Evolutionary conservation across 2,329 filamentous ascomycete species (phyloP).

Genomic region (Periconia digitata): DNA sequence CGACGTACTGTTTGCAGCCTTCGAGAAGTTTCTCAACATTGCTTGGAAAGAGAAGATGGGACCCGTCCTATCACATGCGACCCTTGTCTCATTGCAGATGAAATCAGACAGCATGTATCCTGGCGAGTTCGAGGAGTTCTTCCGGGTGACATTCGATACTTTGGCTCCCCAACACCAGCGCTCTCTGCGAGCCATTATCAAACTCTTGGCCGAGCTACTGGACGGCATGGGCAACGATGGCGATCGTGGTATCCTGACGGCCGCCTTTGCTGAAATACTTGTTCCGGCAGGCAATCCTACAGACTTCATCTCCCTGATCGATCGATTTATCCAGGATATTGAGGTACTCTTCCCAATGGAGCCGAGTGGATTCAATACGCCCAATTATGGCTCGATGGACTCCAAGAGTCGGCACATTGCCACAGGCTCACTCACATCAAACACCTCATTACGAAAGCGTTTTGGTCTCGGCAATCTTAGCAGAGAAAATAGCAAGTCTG

Average conservation of each 20-base stretch:
- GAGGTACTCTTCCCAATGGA: constrained; percentile 80
- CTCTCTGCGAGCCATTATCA: constrained; percentile 81
- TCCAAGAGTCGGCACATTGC: constrained; percentile 61
- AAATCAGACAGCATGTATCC: constrained; percentile 64
- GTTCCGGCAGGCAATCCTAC: constrained; percentile 76
- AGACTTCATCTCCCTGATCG: constrained; percentile 83
- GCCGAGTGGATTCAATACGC: constrained; percentile 48
- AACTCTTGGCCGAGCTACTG: constrained; percentile 81
- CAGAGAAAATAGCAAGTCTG: constrained; percentile 76
- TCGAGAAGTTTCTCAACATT: constrained; percentile 87
- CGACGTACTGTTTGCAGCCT: constrained; percentile 86
- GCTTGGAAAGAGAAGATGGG: constrained; percentile 91
- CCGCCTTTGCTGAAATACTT: constrained; percentile 85
- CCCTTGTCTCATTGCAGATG: constrained; percentile 74
- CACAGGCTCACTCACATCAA: constrained; percentile 78
- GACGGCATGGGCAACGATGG: constrained; percentile 90
- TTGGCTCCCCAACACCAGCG: constrained; percentile 65
- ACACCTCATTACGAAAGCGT: constrained; percentile 81
- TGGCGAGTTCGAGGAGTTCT: constrained; percentile 67
- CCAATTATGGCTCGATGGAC: constrained; percentile 61
- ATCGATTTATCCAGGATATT: constrained; percentile 86
- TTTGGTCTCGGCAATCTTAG: constrained; percentile 78
- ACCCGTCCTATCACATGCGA: constrained; percentile 71
- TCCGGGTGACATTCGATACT: constrained; percentile 54
- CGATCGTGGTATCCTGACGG: constrained; percentile 82